Conservation (phyloP, 805 yeast species). For the Cyberlindnera bimundalis region DNA sequence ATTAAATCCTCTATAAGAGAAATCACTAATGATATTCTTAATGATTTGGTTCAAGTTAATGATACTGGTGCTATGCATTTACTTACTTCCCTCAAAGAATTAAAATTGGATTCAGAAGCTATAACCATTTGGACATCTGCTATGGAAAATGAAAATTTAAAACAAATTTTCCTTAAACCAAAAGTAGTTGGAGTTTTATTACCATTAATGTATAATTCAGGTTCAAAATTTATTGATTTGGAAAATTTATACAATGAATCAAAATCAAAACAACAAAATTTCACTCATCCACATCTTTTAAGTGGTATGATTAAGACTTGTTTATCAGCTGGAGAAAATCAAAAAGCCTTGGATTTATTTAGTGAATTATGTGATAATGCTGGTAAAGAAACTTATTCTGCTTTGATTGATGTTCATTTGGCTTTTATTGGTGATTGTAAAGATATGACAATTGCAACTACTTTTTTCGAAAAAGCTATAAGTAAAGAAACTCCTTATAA, state of each 20-base stretch:
- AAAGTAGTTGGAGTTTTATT: conserved; percentile 65
- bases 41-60: conserved; percentile 40
- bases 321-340: conserved; percentile 58
- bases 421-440: conserved; percentile 75
- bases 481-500: conserved; percentile 68
- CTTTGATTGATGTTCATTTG: conserved; percentile 70
- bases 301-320: conserved; percentile 76
- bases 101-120: conserved; percentile 59
- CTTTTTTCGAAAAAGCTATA: conserved; percentile 72
- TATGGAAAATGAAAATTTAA: conserved; percentile 39
- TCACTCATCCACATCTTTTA: conserved; percentile 43
- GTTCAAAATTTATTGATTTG: conserved; percentile 60
- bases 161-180: conserved; percentile 53
- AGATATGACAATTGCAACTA: conserved; percentile 66
- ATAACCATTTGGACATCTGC: conserved; percentile 69
- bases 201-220: conserved; percentile 61
- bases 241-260: conserved; percentile 50
- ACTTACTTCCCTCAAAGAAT: conserved; percentile 57
- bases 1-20: conserved; percentile 49
- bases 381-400: conserved; percentile 39
- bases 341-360: conserved; percentile 62
- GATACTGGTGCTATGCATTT: conserved; percentile 56
- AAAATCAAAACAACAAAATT: conserved; percentile 27
- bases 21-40: conserved; percentile 48
- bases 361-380: conserved; percentile 56